A percentile compares a stretch with the other conserved stretches of the same genome.
Evolutionary conservation across 1,139 yeast species (phyloP).

Genomic region (Hanseniaspora sp.): DNA sequence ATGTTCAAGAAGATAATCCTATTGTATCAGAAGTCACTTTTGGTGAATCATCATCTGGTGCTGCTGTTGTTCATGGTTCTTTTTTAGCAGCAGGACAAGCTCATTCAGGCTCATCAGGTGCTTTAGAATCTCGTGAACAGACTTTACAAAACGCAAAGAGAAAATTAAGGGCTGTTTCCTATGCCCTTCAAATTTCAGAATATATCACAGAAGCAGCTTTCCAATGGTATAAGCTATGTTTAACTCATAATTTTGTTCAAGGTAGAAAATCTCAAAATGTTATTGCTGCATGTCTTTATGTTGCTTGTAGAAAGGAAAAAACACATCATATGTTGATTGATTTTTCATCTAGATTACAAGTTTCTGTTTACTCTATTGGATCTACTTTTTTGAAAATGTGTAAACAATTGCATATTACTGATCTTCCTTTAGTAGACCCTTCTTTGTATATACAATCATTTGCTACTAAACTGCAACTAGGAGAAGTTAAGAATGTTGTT

Average conservation of each 20-base stretch:
- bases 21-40: conserved; percentile 92
- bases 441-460: conserved; percentile 87
- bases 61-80: conserved; percentile 90
- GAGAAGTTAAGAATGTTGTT: conserved; percentile 58
- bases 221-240: conserved; percentile 79
- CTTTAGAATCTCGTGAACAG: conserved; percentile 78
- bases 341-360: conserved; percentile 78
- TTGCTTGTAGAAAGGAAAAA: conserved; percentile 83
- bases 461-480: conserved; percentile 75
- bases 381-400: conserved; percentile 91
- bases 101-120: conserved; percentile 52
- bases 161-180: conserved; percentile 69
- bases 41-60: conserved; percentile 86
- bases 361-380: conserved; percentile 87
- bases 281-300: conserved; percentile 83
- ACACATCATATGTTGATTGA: conserved; percentile 95
- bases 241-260: conserved; percentile 80
- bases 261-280: conserved; percentile 93
- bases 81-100: conserved; percentile 83
- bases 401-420: conserved; percentile 60
- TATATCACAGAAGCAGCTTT: conserved; percentile 76
- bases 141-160: conserved; percentile 73
- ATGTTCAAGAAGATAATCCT: conserved; percentile 81
- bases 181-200: conserved; percentile 67
- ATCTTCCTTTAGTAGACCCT: conserved; percentile 84